Conservation (phyloP, 345 rosid genomes). For the Cardamine chenopodiifolia region DNA sequence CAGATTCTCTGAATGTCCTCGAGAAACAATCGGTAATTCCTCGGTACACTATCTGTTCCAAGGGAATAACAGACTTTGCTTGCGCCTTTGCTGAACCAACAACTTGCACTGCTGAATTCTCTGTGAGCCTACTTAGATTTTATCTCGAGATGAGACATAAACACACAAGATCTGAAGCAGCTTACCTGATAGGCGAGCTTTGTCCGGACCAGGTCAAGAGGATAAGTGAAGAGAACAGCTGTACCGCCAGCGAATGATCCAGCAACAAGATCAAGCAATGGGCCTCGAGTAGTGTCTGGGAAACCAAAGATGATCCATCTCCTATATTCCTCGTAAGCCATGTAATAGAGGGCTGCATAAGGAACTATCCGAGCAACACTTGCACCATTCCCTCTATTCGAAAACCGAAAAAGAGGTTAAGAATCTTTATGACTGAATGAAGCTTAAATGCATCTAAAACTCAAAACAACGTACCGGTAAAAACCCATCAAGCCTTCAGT, state of each 20-base stretch:
- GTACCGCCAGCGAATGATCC: constrained; percentile 96
- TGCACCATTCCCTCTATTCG: constrained; percentile 81
- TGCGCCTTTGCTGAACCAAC: constrained; percentile 57
- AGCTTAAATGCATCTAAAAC: not conserved
- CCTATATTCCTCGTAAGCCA: constrained; percentile 91
- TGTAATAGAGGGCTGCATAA: constrained; percentile 92
- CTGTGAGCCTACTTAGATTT: constrained; percentile 20
- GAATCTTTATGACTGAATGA: too few relatives aligned
- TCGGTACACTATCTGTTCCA: constrained; percentile 56
- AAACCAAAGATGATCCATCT: constrained; percentile 76
- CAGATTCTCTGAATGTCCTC: constrained; percentile 73
- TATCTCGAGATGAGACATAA: not conserved
- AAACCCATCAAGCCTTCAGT: constrained; percentile 90
- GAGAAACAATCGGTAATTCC: constrained; percentile 85
- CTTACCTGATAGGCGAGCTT: constrained; percentile 91
- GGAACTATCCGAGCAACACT: constrained; percentile 94
- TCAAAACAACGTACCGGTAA: constrained; percentile 61
- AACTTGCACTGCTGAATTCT: constrained; percentile 55
- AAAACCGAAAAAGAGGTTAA: constrained; percentile 19
- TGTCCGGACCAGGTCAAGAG: constrained; percentile 86
- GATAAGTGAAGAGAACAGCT: constrained; percentile 88
- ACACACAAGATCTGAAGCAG: constrained; percentile 14
- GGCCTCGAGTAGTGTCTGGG: constrained; percentile 73
- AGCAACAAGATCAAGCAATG: constrained; percentile 87
- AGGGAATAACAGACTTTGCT: constrained; percentile 40